Conservation (phyloP, 1,139 yeast genomes). For the Hemisphaericaspora xylanilytica region DNA sequence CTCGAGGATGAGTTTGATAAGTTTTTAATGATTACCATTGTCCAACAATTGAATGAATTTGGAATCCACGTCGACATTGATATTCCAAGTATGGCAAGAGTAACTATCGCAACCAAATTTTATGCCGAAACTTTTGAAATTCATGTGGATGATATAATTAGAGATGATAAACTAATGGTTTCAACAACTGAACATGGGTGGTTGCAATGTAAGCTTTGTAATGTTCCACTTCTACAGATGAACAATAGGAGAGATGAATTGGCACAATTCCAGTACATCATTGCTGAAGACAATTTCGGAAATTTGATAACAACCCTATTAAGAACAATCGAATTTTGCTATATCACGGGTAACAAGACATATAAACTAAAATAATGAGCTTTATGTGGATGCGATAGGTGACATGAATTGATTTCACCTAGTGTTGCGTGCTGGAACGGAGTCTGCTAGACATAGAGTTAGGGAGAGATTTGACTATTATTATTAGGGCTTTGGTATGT, state of each 20-base stretch:
- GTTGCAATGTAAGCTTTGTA: constrained; percentile 38
- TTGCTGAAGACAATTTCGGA: constrained; percentile 13
- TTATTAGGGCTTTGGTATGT: too few species aligned
- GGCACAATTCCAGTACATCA: constrained; percentile 29
- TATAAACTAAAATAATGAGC: constrained; percentile 10
- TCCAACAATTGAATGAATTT: constrained; percentile 13
- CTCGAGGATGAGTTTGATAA: constrained; percentile 24
- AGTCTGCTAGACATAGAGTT: too few species aligned
- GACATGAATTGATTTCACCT: constrained; percentile 1
- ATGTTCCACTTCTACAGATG: constrained; percentile 37
- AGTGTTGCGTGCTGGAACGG: too few species aligned
- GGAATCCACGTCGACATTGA: constrained; percentile 4
- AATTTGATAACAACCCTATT: constrained; percentile 17
- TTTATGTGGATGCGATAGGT: constrained; percentile 2
- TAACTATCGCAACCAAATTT: constrained; percentile 26
- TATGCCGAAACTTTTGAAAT: constrained; percentile 28
- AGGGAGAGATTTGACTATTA: too few species aligned
- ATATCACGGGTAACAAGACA: constrained; percentile 20
- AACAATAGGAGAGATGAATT: constrained; percentile 36
- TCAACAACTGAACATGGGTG: constrained; percentile 38
- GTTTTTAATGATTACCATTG: constrained; percentile 25
- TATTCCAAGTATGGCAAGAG: constrained; percentile 16
- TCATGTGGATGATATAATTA: constrained; percentile 14
- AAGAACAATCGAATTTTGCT: constrained; percentile 27
- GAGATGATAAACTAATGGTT: constrained; percentile 15